Evolutionary conservation across 495 filamentous ascomycete genomes (phyloP).

Genomic region (Xylaria castorea): DNA sequence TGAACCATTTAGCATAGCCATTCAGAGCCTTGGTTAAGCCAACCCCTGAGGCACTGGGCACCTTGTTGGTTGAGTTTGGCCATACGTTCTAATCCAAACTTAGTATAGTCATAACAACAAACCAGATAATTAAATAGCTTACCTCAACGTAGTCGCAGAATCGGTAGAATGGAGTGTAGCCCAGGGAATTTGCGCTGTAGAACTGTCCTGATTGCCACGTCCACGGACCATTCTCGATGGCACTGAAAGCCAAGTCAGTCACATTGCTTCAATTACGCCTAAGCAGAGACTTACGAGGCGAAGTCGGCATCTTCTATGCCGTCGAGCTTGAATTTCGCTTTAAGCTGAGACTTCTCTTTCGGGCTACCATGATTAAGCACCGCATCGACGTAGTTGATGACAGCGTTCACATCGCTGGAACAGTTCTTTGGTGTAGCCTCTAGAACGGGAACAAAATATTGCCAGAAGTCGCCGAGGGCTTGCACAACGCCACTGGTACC

Average conservation of each 20-base stretch:
- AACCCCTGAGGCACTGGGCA: slow-evolving; percentile 51
- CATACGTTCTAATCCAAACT: slow-evolving; percentile 33
- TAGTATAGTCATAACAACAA: not conserved
- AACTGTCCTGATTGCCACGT: slow-evolving; percentile 62
- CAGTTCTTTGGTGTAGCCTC: slow-evolving; percentile 71
- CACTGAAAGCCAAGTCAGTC: slow-evolving; percentile 42
- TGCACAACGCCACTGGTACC: slow-evolving; percentile 69
- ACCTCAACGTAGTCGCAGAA: slow-evolving; percentile 56
- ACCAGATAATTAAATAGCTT: not conserved
- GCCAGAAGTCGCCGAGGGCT: slow-evolving; percentile 68
- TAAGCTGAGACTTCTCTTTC: slow-evolving; percentile 56
- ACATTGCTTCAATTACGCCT: slow-evolving; percentile 45
- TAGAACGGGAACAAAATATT: slow-evolving; percentile 69
- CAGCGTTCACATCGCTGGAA: slow-evolving; percentile 59
- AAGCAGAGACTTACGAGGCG: slow-evolving; percentile 45
- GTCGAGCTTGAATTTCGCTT: slow-evolving; percentile 63
- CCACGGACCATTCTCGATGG: slow-evolving; percentile 61
- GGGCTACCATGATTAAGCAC: slow-evolving; percentile 51
- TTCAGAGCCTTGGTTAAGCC: slow-evolving; percentile 55
- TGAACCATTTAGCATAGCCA: slow-evolving; percentile 62
- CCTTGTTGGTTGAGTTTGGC: slow-evolving; percentile 34
- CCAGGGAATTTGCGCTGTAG: slow-evolving; percentile 42
- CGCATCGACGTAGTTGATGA: slow-evolving; percentile 64
- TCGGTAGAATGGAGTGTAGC: slow-evolving; percentile 59
- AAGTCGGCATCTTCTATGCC: slow-evolving; percentile 65